Evolutionary conservation across 139 green algal genomes (phyloP), one percentile per base, ranked within the genome.

Genomic region (Chlamydomonas applanata): DNA sequence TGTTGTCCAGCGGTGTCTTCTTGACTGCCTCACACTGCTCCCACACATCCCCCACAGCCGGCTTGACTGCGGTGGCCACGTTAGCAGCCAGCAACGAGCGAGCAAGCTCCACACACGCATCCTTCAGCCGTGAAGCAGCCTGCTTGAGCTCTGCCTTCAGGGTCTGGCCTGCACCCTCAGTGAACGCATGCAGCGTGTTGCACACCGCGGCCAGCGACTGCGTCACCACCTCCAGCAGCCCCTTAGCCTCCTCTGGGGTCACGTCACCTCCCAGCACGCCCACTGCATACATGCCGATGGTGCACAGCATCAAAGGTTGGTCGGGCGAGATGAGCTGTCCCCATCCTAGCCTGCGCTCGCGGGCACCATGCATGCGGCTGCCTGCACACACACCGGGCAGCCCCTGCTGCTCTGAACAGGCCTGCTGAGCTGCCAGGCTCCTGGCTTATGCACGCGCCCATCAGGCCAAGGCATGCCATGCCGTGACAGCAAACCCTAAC

Each of bases 1-100:
- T 80, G 75, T 80, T 80, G 40, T 74, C 68, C 22, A 72, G 20
- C 1, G 67, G 40, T 2, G 67, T 20, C 60, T 80, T 80, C 29
- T 52, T 25, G 9, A 68, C 73, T 30, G 54, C 67, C 35, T 34
- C 35, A 44, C 66, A 53, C 24, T 49, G 44, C n/a, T 75, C 57
- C 75, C 75, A 80, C 3, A 80, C 67, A 5, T 61, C 25, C 45
- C 36, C 73, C 72, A 63, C 45, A 63, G 44, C 11, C 11, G 30
- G 9, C 59, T 49, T 49, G 3, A 66, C 59, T 36, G 59, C 59
- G 29, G n/a, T 66, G 3, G 59, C 24, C 11, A 66, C 59, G 4
- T 66, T 30, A 3, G 59, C n/a, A 36, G 59, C n/a, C 59, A 22
- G 29, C n/a, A 66, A 25, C n/a, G 30, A 4, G 25, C 59, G 34